Percentiles rank a stretch among this genome's conserved stretches.
Conservation (phyloP, 2,329 filamentous ascomycete genomes). For the Fusarium nelsonii region DNA sequence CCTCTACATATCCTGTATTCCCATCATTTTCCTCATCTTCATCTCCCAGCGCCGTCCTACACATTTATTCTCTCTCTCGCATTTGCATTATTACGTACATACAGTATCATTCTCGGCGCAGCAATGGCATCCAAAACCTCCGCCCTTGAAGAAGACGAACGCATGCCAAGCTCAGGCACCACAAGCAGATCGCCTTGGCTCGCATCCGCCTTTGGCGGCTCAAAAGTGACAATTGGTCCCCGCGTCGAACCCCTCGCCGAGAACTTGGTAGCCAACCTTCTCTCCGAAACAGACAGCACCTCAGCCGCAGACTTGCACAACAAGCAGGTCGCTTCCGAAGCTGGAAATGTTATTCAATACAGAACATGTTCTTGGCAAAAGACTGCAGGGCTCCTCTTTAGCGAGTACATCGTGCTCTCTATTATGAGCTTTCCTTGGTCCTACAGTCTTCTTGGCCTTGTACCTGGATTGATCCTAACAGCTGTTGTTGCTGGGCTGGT, state of each 20-base stretch:
- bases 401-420: slow-evolving; percentile 89
- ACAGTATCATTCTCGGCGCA: background rate
- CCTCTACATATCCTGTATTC: background rate
- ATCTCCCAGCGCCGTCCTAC: background rate
- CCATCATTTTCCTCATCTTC: background rate
- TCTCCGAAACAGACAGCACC: slow-evolving; percentile 56
- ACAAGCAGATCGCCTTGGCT: slow-evolving; percentile 44
- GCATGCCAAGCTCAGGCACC: slow-evolving; percentile 6
- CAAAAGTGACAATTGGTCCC: slow-evolving; percentile 59
- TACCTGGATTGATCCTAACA: slow-evolving; percentile 85
- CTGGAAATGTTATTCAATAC: slow-evolving; percentile 85
- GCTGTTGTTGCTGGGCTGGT: slow-evolving; percentile 81
- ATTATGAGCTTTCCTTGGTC: slow-evolving; percentile 98
- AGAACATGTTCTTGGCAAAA: slow-evolving; percentile 95
- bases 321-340: slow-evolving; percentile 80
- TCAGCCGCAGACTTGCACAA: slow-evolving; percentile 62
- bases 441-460: slow-evolving; percentile 85
- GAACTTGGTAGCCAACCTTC: slow-evolving; percentile 47
- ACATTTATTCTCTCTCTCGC: background rate
- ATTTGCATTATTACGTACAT: background rate
- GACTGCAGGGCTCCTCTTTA: slow-evolving; percentile 90
- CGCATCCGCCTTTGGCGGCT: slow-evolving; percentile 55
- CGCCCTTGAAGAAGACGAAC: slow-evolving; percentile 22
- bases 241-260: slow-evolving; percentile 63
- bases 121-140: slow-evolving; percentile 20